Percentiles rank a stretch among this genome's conserved stretches.
phyloP scores from a whole-genome alignment of 345 rosid genomes.

The Arabidopsis thaliana region DNA sequence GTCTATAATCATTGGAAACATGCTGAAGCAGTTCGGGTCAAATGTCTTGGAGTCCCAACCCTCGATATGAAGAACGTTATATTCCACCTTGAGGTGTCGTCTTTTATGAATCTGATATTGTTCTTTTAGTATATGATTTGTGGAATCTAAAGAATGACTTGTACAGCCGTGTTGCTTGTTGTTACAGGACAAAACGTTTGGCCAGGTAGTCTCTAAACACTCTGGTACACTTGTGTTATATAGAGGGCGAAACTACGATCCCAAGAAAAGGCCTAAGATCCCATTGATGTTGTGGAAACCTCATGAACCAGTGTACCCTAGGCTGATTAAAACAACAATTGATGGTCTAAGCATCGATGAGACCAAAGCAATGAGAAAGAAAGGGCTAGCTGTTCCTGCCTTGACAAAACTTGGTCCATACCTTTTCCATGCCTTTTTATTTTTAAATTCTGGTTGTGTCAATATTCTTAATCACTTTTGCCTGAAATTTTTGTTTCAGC shows the following conservation, averaged over 20 bases:
- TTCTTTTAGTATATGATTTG: not conserved
- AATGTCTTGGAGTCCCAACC: conserved; percentile 88
- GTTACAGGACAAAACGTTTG: conserved; percentile 53
- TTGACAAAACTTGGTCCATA: conserved; percentile 73
- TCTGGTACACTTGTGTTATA: conserved; percentile 75
- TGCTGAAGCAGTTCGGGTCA: conserved; percentile 81
- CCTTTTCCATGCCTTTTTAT: conserved; percentile 11
- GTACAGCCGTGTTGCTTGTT: not conserved
- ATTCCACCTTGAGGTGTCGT: conserved; percentile 79
- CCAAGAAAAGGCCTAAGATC: conserved; percentile 74
- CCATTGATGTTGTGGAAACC: conserved; percentile 97
- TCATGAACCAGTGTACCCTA: conserved; percentile 89
- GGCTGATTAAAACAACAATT: conserved; percentile 80
- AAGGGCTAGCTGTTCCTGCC: conserved; percentile 75
- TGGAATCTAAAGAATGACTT: not conserved
- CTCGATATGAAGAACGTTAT: conserved; percentile 89
- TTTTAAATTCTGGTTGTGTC: conserved; percentile 3
- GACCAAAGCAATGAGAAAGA: conserved; percentile 87
- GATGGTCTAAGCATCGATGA: conserved; percentile 82
- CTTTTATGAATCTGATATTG: not conserved
- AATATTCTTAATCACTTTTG: not conserved
- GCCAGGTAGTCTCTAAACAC: conserved; percentile 77
- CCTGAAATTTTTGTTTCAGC: conserved; percentile 54
- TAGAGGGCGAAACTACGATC: conserved; percentile 83
- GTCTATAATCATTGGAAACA: conserved; percentile 84